Percentiles rank a stretch among this genome's conserved stretches.
These are phyloP conservation scores for Fusarium penzigii DNA, from an alignment of 2,329 filamentous ascomycete species.

Conservation along the genomic window DNA sequence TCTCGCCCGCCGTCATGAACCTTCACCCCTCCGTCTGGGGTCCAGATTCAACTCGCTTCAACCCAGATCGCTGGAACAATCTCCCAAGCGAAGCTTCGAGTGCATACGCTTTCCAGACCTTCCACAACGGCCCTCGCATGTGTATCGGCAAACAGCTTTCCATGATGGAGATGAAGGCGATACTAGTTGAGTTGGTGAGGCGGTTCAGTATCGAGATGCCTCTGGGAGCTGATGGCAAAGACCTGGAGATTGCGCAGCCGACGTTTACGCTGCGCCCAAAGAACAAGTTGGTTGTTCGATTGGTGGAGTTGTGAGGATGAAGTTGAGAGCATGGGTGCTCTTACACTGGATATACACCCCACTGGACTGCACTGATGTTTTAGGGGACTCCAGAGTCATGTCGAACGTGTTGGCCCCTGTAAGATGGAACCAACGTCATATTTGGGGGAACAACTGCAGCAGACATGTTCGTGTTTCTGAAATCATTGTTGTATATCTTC, in stretches of 20 bases:
- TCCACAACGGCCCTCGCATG: conserved; percentile 38
- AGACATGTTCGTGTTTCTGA: too few species aligned
- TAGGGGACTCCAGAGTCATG: too few species aligned
- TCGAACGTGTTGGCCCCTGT: too few species aligned
- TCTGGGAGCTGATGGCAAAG: conserved; percentile 12
- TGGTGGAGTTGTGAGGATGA: conserved; percentile 15
- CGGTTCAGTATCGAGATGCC: conserved; percentile 32
- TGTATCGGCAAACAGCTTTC: conserved; percentile 41
- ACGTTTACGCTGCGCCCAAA: conserved; percentile 30
- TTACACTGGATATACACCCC: neutral
- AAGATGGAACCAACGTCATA: too few species aligned
- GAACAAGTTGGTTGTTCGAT: conserved; percentile 25
- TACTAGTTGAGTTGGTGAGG: conserved; percentile 35
- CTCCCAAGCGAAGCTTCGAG: conserved; percentile 24
- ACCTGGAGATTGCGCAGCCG: conserved; percentile 24
- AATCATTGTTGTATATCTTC: too few species aligned
- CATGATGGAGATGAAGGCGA: conserved; percentile 40
- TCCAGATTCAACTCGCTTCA: conserved; percentile 33
- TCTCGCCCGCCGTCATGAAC: conserved; percentile 39
- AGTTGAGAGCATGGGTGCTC: neutral
- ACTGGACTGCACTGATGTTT: too few species aligned
- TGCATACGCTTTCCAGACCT: conserved; percentile 37
- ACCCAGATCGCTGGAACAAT: conserved; percentile 41
- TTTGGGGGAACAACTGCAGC: too few species aligned
- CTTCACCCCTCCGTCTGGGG: conserved; percentile 41